Base-by-base conservation (phyloP, 495 filamentous ascomycete species). In the Penicillium maclennaniae region DNA sequence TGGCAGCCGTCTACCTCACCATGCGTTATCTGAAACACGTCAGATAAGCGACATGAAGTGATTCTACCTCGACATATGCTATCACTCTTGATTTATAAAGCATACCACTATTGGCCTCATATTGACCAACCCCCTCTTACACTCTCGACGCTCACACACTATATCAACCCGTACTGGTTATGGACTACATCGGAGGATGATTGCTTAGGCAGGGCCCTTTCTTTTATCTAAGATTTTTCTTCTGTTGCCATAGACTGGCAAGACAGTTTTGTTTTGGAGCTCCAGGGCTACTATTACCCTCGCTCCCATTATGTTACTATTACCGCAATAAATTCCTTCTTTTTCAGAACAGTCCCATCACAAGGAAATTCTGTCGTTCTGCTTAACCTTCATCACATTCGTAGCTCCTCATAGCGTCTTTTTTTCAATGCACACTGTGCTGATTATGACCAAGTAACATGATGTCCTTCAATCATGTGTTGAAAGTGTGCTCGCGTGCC, bases 1-100 rank as follows among this genome's bases (percentile, higher is more conserved):
- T 63, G 51, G 67, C 60, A 0, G 73, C 72, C 3, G 69, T 70
- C 17, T 71, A 68, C 47, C 60, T 77, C 16, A 71, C 73, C 0
- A 67, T 75, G 57, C 64, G 58, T 26, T 70, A 69, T 40, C 49
- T 76, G 55, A 68, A 66, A 27, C 70, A 55, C 4, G 43, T 69
- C 34, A 45, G 58, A 27, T 56, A 56, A 16, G 47, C 17, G 16
- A 4, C 12, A 38, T 3, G 16, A 4, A 28, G 37, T 16, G 17
- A 53, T 27, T 34, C 8, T 34, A 10, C 3, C 9, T 34, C 10
- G 31, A 34, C 26, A 41, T 26, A 28, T 14, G n/a, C 21, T 28
- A 31, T 28, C 38, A 34, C 40, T 39, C n/a, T 21, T 26, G 7
- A 37, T 44, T 53, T 43, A 53, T 17, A 31, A 52, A 40, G 43